phyloP scores from a whole-genome alignment of 2,329 filamentous ascomycete genomes.

The Aureobasidium musti region DNA sequence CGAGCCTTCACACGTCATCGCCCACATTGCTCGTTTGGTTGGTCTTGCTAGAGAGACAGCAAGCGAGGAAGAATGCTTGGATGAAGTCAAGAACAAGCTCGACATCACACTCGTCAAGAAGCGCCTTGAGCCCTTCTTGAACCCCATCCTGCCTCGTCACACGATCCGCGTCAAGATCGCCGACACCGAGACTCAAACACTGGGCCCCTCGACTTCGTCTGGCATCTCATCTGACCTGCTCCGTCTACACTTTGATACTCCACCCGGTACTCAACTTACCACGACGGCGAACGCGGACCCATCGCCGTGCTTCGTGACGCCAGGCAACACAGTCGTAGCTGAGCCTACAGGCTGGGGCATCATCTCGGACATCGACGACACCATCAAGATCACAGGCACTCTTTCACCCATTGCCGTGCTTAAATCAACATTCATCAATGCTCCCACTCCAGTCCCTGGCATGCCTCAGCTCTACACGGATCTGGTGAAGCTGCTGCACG shows the following conservation, averaged over 20 bases:
- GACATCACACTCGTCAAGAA: conserved; percentile 58
- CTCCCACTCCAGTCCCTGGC: conserved; percentile 68
- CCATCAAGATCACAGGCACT: conserved; percentile 88
- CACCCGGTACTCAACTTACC: conserved; percentile 45
- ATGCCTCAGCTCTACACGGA: conserved; percentile 83
- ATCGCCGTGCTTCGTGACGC: conserved; percentile 9
- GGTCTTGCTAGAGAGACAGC: conserved; percentile 58
- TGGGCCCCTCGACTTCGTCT: conserved; percentile 40
- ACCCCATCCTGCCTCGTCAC: conserved; percentile 70
- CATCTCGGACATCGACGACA: conserved; percentile 91
- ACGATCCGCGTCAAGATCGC: conserved; percentile 66
- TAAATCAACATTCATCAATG: conserved; percentile 77
- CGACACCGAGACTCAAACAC: conserved; percentile 41
- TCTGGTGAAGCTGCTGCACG: conserved; percentile 57
- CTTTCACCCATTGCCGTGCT: conserved; percentile 78
- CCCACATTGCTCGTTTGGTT: conserved; percentile 68
- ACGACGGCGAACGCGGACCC: conserved; percentile 34
- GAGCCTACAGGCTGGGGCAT: conserved; percentile 79
- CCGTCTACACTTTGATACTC: conserved; percentile 37
- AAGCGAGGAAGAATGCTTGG: conserved; percentile 50
- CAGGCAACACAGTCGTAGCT: conserved; percentile 64
- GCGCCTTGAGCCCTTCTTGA: conserved; percentile 75
- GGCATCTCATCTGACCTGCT: conserved; percentile 40
- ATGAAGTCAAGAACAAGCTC: conserved; percentile 46
- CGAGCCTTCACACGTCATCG: conserved; percentile 67